Percentiles rank a stretch among this genome's conserved stretches.
Evolutionary conservation across 352 stramenopile species (phyloP).

Genomic region (Globisporangium splendens): DNA sequence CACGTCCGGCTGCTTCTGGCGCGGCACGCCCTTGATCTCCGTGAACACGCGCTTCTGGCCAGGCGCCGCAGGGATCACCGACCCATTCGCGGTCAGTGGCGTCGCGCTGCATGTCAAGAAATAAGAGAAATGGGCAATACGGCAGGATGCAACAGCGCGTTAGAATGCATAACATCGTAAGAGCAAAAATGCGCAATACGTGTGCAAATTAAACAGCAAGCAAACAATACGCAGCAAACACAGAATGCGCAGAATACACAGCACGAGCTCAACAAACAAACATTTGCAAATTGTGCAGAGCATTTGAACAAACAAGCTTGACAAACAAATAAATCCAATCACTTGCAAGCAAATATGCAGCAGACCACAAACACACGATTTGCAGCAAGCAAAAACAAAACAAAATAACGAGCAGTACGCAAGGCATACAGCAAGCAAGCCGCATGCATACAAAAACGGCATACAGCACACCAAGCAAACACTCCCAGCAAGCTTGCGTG

Average conservation of each 20-base stretch:
- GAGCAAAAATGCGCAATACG: too few relatives aligned
- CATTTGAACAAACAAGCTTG: too few relatives aligned
- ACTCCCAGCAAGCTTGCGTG: neutral
- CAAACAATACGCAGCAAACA: neutral
- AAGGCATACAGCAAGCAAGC: neutral
- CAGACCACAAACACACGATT: neutral
- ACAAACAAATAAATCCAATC: too few relatives aligned
- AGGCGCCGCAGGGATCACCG: neutral
- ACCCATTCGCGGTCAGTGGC: neutral
- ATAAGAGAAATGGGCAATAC: too few relatives aligned
- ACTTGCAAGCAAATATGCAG: too few relatives aligned
- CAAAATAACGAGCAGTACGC: neutral
- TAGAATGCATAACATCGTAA: too few relatives aligned
- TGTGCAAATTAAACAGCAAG: too few relatives aligned
- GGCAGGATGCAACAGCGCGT: too few relatives aligned
- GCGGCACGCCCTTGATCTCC: slow-evolving; percentile 80
- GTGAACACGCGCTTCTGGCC: slow-evolving; percentile 78
- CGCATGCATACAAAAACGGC: neutral
- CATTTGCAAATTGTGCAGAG: too few relatives aligned
- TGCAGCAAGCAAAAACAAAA: neutral
- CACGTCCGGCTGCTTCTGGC: slow-evolving; percentile 81
- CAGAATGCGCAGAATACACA: too few relatives aligned
- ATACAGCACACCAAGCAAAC: neutral
- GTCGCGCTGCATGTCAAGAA: too few relatives aligned
- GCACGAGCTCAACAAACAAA: too few relatives aligned